Percentiles rank a stretch among this genome's conserved stretches.
Evolutionary conservation across 345 rosid genomes (phyloP).

Genomic region (Mallotus nudiflorus): DNA sequence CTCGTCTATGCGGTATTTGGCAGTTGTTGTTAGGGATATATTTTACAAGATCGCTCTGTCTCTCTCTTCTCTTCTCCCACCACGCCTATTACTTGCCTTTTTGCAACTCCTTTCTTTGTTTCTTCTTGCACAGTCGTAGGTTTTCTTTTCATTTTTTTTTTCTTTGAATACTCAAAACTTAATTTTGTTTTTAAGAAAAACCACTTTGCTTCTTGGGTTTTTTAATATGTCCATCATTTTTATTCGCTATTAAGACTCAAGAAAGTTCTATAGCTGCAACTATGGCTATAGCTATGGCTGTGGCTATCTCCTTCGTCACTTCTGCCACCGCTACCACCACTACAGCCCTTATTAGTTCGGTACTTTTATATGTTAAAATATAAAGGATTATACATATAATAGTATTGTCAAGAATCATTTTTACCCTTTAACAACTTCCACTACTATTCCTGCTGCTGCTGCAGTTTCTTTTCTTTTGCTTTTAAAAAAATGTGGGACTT

Average conservation of each 20-base stretch:
- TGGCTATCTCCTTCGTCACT: neutral
- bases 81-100: too few relatives aligned
- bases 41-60: slow-evolving; percentile 13
- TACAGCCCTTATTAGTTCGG: neutral
- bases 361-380: neutral
- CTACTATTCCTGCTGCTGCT: too few relatives aligned
- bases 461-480: too few relatives aligned
- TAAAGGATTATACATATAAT: too few relatives aligned
- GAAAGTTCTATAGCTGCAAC: too few relatives aligned
- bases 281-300: too few relatives aligned
- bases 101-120: slow-evolving; percentile 11
- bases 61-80: slow-evolving; percentile 11
- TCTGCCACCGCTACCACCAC: slow-evolving; percentile 4
- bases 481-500: slow-evolving; percentile 70
- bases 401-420: neutral
- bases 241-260: neutral
- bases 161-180: slow-evolving; percentile 12
- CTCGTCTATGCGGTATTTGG: slow-evolving; percentile 50
- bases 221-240: too few relatives aligned
- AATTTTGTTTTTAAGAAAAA: too few relatives aligned
- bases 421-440: neutral
- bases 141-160: slow-evolving; percentile 22
- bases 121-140: slow-evolving; percentile 30
- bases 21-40: too few relatives aligned
- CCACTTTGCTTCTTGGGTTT: too few relatives aligned